These are phyloP conservation scores for Termitomyces titanicus DNA, from an alignment of 768 basidiomycete species.

Conservation along the genomic window DNA sequence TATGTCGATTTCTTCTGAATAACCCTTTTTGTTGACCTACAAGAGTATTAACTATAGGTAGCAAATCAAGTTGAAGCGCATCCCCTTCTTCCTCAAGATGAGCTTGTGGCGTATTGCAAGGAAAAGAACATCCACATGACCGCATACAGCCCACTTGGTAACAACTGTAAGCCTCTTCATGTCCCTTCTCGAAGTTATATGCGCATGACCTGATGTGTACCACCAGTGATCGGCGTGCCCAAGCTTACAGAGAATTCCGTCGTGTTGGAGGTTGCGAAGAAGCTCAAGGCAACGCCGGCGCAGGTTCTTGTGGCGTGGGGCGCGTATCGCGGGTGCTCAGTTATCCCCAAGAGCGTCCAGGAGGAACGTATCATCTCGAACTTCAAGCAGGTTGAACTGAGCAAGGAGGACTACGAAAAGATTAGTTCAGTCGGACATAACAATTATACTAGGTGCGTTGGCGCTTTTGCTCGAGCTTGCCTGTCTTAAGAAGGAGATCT, in stretches of 20 bases:
- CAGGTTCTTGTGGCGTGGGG: slow-evolving; percentile 87
- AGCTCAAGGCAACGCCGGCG: slow-evolving; percentile 63
- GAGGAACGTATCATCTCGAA: slow-evolving; percentile 71
- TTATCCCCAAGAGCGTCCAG: slow-evolving; percentile 83
- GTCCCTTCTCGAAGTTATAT: background rate
- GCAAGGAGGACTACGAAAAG: slow-evolving; percentile 62
- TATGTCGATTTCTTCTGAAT: slow-evolving; percentile 23
- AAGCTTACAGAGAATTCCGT: slow-evolving; percentile 65
- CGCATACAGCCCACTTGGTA: slow-evolving; percentile 71
- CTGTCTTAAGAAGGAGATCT: background rate
- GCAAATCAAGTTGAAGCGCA: slow-evolving; percentile 85
- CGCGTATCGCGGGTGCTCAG: slow-evolving; percentile 66
- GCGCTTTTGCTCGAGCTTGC: background rate
- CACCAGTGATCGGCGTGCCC: slow-evolving; percentile 54
- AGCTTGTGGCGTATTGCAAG: slow-evolving; percentile 67
- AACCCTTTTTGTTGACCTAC: background rate
- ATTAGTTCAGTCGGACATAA: slow-evolving; percentile 47
- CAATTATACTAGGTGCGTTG: slow-evolving; percentile 37
- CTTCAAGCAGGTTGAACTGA: slow-evolving; percentile 71
- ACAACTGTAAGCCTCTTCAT: slow-evolving; percentile 55
- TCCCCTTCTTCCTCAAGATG: slow-evolving; percentile 73
- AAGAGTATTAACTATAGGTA: slow-evolving; percentile 26
- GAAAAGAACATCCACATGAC: slow-evolving; percentile 66
- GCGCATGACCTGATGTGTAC: background rate
- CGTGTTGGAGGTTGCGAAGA: slow-evolving; percentile 60